Evolutionary conservation across 371 early-diverging fungal genomes (phyloP).

Genomic region (Zopfochytrium polystomum): DNA sequence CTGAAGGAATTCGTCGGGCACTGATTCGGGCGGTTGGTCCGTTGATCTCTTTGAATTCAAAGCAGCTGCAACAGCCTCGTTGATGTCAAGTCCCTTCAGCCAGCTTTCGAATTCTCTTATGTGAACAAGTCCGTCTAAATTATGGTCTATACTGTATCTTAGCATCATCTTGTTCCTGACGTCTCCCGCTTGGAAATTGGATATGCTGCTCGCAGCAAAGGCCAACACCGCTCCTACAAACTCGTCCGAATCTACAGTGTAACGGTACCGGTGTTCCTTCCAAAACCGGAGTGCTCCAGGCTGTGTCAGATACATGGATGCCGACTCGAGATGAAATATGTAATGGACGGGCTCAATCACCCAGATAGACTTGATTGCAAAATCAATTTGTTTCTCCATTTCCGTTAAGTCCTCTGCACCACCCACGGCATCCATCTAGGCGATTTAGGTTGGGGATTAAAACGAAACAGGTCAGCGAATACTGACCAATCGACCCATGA

Average conservation of each 20-base stretch:
- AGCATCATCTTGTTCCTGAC: neutral
- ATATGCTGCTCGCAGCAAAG: too few relatives aligned
- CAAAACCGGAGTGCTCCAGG: neutral
- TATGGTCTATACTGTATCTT: neutral
- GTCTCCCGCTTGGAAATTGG: too few relatives aligned
- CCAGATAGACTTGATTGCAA: neutral
- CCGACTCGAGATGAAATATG: neutral
- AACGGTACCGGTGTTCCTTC: neutral
- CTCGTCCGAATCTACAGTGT: neutral
- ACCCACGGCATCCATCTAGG: too few relatives aligned
- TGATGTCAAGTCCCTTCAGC: neutral
- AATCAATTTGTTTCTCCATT: neutral
- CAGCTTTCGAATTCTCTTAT: neutral
- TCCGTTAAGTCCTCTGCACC: neutral
- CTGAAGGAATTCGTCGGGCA: too few relatives aligned
- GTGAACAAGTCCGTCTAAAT: neutral
- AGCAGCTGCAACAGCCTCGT: neutral
- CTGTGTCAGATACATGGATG: neutral
- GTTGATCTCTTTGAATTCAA: neutral
- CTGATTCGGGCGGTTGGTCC: neutral
- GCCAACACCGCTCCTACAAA: neutral
- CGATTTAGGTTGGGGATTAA: too few relatives aligned
- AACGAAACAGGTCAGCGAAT: too few relatives aligned
- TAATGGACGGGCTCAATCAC: neutral
- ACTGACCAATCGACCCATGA: too few relatives aligned